Evolutionary conservation across 176 grass and related monocot genomes (phyloP).

Genomic region (Luzula sylvatica): DNA sequence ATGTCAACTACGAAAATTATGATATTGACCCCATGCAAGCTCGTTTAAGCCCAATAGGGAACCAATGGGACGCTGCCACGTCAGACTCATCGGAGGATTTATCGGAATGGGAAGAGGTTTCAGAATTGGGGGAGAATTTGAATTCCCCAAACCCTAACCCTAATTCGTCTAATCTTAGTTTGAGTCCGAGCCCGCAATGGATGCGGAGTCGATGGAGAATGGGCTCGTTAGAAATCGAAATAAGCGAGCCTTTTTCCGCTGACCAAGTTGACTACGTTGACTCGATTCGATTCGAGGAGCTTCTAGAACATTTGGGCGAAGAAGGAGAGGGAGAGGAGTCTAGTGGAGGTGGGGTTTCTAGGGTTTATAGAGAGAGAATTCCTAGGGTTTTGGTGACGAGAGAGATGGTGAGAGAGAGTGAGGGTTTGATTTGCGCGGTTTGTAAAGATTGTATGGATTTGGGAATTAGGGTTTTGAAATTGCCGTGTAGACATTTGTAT

Average conservation of each 20-base stretch:
- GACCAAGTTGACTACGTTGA: constrained; percentile 71
- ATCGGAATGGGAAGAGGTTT: constrained; percentile 34
- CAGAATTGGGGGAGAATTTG: constrained; percentile 40
- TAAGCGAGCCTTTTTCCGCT: constrained; percentile 30
- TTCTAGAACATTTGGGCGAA: constrained; percentile 69
- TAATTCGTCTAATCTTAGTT: constrained; percentile 12
- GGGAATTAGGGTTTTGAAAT: constrained; percentile 39
- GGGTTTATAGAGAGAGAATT: constrained; percentile 35
- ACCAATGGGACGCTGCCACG: constrained; percentile 67
- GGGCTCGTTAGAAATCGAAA: constrained; percentile 18
- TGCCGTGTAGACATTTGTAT: constrained; percentile 75
- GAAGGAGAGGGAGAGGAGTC: constrained; percentile 24
- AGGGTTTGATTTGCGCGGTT: constrained; percentile 54
- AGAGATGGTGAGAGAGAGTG: constrained; percentile 35
- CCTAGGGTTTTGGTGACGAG: constrained; percentile 49
- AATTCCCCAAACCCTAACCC: constrained; percentile 6
- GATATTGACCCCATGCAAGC: constrained; percentile 90
- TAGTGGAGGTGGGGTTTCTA: constrained; percentile 49
- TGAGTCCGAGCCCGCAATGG: constrained; percentile 10
- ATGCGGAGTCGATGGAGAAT: constrained; percentile 5
- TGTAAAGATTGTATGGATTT: constrained; percentile 63
- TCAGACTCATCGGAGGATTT: constrained; percentile 49
- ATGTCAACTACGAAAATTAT: constrained; percentile 26
- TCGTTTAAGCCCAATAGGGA: constrained; percentile 14
- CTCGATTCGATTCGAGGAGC: constrained; percentile 50